Evolutionary conservation across 306 rosid genomes (phyloP).

Genomic region (Heteromeles arbutifolia): DNA sequence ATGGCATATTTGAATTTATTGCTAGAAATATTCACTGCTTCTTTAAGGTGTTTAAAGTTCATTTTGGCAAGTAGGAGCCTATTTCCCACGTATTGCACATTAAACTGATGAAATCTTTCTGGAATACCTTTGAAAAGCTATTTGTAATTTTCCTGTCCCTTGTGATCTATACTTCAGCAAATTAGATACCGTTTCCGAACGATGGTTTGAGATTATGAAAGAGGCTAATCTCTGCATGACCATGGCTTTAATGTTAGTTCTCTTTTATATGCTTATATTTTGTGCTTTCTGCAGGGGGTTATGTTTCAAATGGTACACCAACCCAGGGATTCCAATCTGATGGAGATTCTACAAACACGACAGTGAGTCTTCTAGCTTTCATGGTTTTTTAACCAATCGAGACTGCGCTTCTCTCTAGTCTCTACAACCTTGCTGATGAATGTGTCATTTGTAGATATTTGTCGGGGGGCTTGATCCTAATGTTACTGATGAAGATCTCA

Average conservation of each 20-base stretch:
- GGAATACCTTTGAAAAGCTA: neutral
- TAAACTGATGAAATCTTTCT: neutral
- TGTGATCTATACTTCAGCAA: neutral
- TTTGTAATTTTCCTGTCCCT: neutral
- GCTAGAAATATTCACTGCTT: neutral
- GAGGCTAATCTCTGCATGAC: neutral
- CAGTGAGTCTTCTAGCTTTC: slow-evolving; percentile 48
- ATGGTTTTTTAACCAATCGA: neutral
- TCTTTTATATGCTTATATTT: neutral
- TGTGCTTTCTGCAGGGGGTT: slow-evolving; percentile 49
- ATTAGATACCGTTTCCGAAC: neutral
- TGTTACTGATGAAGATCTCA: slow-evolving; percentile 89
- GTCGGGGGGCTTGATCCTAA: slow-evolving; percentile 98
- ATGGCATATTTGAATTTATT: neutral
- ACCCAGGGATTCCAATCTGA: slow-evolving; percentile 57
- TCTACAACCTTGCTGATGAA: slow-evolving; percentile 15
- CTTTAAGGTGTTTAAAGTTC: neutral
- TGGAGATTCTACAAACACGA: slow-evolving; percentile 81
- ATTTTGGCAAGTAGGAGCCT: neutral
- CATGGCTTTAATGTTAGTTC: neutral
- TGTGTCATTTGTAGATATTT: slow-evolving; percentile 57
- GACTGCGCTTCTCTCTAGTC: neutral
- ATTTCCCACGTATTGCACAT: neutral
- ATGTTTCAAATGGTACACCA: slow-evolving; percentile 59
- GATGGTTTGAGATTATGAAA: neutral